Evolutionary conservation across 441 rosid species (phyloP).

Genomic region (Kokia cookei): DNA sequence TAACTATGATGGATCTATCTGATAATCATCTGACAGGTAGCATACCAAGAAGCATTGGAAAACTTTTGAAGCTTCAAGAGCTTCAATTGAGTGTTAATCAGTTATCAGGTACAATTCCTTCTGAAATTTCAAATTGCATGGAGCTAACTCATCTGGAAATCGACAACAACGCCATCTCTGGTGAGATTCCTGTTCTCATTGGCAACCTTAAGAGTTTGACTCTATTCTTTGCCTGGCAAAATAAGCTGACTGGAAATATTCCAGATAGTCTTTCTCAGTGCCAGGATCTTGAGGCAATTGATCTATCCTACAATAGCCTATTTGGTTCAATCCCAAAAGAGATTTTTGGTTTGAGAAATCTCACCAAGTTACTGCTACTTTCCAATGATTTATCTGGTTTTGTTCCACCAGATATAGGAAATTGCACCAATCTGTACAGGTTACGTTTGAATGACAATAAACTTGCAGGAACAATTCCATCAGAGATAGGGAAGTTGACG

Average conservation of each 20-base stretch:
- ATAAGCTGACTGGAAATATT: constrained; percentile 65
- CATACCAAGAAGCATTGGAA: constrained; percentile 69
- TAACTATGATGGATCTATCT: constrained; percentile 66
- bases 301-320: constrained; percentile 75
- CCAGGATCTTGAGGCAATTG: constrained; percentile 78
- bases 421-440: constrained; percentile 50
- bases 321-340: constrained; percentile 64
- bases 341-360: constrained; percentile 59
- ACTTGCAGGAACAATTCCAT: constrained; percentile 47
- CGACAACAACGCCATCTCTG: constrained; percentile 73
- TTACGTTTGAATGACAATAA: constrained; percentile 42
- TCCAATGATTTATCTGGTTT: constrained; percentile 54
- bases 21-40: constrained; percentile 70
- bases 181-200: constrained; percentile 62
- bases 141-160: constrained; percentile 65
- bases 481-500: constrained; percentile 46
- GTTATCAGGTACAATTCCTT: constrained; percentile 68
- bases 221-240: constrained; percentile 84
- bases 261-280: constrained; percentile 68
- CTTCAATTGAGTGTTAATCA: constrained; percentile 86
- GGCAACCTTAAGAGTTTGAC: constrained; percentile 66
- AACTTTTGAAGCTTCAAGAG: constrained; percentile 69
- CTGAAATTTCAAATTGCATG: constrained; percentile 57
- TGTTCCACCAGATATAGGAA: constrained; percentile 56
- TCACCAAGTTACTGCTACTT: constrained; percentile 77